Base-by-base conservation (phyloP, 1,284 basidiomycete genomes). In the Moesziomyces antarcticus region DNA sequence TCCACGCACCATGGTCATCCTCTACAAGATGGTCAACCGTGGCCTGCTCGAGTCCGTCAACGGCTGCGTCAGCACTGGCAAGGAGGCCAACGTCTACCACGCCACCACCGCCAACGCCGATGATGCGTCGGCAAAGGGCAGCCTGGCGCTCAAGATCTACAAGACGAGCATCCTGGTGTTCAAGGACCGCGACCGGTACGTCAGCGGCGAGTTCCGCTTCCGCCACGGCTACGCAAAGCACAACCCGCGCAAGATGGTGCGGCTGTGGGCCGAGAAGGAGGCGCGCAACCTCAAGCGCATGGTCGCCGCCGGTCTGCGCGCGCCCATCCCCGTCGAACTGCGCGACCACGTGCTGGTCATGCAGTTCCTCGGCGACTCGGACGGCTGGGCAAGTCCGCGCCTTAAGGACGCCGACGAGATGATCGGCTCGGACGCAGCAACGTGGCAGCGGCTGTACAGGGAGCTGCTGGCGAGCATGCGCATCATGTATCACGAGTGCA, bases 251-350 rank as follows among this genome's bases (percentile, higher is more conserved):
- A 99, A 99, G 86, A 99, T 99, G 96, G 96, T 99, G 18, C 89
- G 93, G 13, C 86, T 99, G 8, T 99, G 97, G 97, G 97, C 97
- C 0, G 97, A 99, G 85, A 99, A 99, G 86, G 97, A 99, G 85
- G 92, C 97, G 90, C 89, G 97, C 20, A 99, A 99, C 82, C 86
- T 99, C 69, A 92, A 92, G 81, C 88, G 97, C 11, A 86, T 99
- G 48, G 87, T 89, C 10, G 85, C 90, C 25, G 93, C 93, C 8
- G 94, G 92, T 0, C 89, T 99, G 49, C 88, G 89, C 27, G 93
- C 92, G 70, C 97, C 97, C 0, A 90, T 91, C 49, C 93, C 94
- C 1, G 84, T 97, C 25, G 97, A 99, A 84, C 92, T 97, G 22
- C 88, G 95, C 54, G 95, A 98, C 84, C 98, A 99, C 80, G 93